A percentile compares a stretch with the other conserved stretches of the same genome.
phyloP scores from a whole-genome alignment of 176 grass and related monocot species.

The Rhynchospora breviuscula region DNA sequence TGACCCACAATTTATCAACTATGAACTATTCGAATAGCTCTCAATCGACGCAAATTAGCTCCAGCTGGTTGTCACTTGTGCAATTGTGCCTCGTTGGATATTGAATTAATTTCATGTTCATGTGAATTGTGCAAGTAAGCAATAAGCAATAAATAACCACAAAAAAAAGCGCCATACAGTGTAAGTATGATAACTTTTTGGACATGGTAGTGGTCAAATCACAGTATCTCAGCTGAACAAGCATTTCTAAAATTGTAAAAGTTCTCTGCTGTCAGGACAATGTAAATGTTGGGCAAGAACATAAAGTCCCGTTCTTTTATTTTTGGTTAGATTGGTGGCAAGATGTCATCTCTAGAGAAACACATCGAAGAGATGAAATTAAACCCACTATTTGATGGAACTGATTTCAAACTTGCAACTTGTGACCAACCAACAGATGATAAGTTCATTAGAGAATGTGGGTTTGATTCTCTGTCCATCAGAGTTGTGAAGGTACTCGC shows the following conservation, averaged over 20 bases:
- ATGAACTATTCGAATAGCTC: background rate
- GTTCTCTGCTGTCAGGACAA: background rate
- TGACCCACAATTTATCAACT: background rate
- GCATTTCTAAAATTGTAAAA: background rate
- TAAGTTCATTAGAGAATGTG: conserved; percentile 60
- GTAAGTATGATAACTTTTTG: background rate
- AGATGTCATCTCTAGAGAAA: conserved; percentile 63
- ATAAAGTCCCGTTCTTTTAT: background rate
- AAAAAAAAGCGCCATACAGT: background rate
- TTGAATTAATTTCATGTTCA: background rate
- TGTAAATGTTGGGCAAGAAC: background rate
- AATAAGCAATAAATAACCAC: background rate
- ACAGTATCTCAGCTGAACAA: background rate
- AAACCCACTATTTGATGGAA: conserved; percentile 51
- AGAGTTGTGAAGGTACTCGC: conserved; percentile 61
- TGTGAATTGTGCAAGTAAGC: background rate
- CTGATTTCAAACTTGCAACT: conserved; percentile 86
- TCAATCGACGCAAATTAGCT: background rate
- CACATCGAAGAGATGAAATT: conserved; percentile 65
- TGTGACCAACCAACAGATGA: conserved; percentile 56
- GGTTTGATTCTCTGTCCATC: conserved; percentile 74
- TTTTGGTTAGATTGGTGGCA: conserved; percentile 62
- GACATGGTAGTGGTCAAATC: background rate
- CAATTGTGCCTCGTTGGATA: background rate
- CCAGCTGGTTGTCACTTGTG: background rate